phyloP scores from a whole-genome alignment of 306 rosid species.

The Vigna radiata region DNA sequence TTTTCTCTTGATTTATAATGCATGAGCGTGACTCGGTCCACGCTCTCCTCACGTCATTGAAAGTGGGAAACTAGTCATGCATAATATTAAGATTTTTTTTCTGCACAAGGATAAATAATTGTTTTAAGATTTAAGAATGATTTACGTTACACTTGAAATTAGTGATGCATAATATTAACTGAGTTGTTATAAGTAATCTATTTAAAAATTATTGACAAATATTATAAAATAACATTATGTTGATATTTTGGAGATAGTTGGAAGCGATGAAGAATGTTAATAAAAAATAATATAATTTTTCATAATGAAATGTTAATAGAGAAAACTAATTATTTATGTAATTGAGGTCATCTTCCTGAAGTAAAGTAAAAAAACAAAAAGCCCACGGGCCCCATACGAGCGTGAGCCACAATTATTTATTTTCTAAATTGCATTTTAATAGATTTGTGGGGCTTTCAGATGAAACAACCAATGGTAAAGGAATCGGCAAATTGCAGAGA shows the following conservation, averaged over 20 bases:
- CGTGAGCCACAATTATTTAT: conserved; percentile 27
- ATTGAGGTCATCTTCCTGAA: conserved; percentile 28
- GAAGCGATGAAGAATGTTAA: not conserved
- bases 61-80: too few species aligned
- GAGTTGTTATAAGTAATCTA: too few species aligned
- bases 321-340: not conserved
- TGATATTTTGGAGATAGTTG: too few species aligned
- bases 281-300: not conserved
- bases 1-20: not conserved
- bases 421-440: conserved; percentile 3
- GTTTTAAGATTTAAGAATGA: too few species aligned
- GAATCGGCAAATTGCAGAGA: conserved; percentile 27
- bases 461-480: not conserved
- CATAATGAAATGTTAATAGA: not conserved
- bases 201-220: too few species aligned
- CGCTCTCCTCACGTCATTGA: conserved; percentile 36
- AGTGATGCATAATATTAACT: too few species aligned
- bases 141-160: too few species aligned
- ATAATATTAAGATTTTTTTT: too few species aligned
- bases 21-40: conserved; percentile 40
- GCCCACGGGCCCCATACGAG: conserved; percentile 11
- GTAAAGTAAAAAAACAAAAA: conserved; percentile 19
- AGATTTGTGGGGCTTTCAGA: conserved; percentile 8
- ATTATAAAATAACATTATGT: too few species aligned
- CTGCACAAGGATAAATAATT: too few species aligned